These are phyloP conservation scores for Celoporthe dispersa DNA, from an alignment of 2,329 filamentous ascomycete genomes.

Conservation along the genomic window DNA sequence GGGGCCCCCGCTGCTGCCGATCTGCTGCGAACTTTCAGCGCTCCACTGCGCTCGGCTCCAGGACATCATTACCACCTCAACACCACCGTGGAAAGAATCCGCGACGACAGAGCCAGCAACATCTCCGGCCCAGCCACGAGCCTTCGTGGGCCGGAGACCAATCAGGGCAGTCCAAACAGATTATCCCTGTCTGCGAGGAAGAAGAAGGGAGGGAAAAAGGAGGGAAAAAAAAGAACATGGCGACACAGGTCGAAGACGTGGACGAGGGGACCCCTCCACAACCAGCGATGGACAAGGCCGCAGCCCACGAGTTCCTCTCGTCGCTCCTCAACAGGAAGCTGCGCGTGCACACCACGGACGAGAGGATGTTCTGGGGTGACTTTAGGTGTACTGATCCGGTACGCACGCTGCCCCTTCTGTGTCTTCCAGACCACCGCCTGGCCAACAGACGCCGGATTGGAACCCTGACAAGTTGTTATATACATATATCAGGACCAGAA, in stretches of 20 bases:
- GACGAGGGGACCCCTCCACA: not conserved
- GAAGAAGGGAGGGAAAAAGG: no score
- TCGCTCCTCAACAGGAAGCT: conserved; percentile 79
- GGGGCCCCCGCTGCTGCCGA: not conserved
- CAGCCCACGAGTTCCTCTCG: conserved; percentile 60
- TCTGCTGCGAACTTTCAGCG: not conserved
- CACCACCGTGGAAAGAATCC: not conserved
- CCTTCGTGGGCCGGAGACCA: not conserved
- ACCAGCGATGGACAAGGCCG: conserved; percentile 50
- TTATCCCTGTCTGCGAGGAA: not conserved
- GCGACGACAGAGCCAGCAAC: not conserved
- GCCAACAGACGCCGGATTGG: not conserved
- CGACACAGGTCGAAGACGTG: not conserved
- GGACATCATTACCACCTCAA: not conserved
- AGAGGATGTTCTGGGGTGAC: conserved; percentile 84
- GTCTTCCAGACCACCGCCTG: conserved; percentile 12
- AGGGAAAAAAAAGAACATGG: not conserved
- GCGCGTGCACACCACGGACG: conserved; percentile 79
- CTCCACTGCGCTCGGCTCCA: not conserved
- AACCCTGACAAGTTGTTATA: not conserved
- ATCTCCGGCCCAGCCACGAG: conserved; percentile 1
- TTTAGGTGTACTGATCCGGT: conserved; percentile 97
- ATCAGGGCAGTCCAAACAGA: not conserved
- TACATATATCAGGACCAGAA: conserved; percentile 71
- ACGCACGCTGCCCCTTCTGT: conserved; percentile 39